Evolutionary conservation across 2,329 filamentous ascomycete species (phyloP), one percentile per base, ranked within the genome.

Genomic region (Colletotrichum orchidophilum): DNA sequence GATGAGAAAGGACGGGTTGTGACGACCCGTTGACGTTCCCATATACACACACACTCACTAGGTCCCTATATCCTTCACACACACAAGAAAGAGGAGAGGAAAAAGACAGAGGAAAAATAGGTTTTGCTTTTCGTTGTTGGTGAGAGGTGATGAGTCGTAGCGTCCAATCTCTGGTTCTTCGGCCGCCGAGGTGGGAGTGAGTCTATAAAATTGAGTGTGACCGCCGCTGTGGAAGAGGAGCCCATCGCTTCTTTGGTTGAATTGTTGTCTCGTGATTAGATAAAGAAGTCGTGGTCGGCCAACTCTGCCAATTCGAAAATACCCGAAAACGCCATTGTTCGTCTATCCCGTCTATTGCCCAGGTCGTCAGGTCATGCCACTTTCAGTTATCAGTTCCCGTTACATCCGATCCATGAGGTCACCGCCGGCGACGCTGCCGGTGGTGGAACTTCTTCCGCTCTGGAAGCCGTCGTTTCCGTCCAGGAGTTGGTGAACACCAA

Each of bases 401-500:
- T 83, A 86, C 76, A 82, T 81, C 72, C 88, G 84, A 74, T 92
- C 90, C 78, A 88, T 87, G 67, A 93, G 83, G 78, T 93, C 91
- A 64, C 88, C 90, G 46, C 94, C 94, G 27, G 93, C 91, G 71
- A 96, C 85, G 75, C 94, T 97, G 78, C 92, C 94, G 55, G 88
- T 90, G 52, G 93, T 89, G 54, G 94, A 96, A 69, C 93, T 95
- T 75, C 91, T 91, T 64, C 93, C 93, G 73, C 93, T 95, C 59
- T 88, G 91, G 73, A 90, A 93, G 59, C 89, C 89, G 27, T 87
- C 85, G 59, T 84, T 87, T 1, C 90, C 87, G 73, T 92, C 92
- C 70, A 97, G 85, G 66, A 98, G 87, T 77, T 98, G 96, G 76
- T 96, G 93, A 5, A 97, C 92, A 93, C 93, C 53, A 97, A 95